Percentiles rank a stretch among this genome's conserved stretches.
These are phyloP conservation scores for Penicillium brasilianum DNA, from an alignment of 2,329 filamentous ascomycete species.

Conservation along the genomic window DNA sequence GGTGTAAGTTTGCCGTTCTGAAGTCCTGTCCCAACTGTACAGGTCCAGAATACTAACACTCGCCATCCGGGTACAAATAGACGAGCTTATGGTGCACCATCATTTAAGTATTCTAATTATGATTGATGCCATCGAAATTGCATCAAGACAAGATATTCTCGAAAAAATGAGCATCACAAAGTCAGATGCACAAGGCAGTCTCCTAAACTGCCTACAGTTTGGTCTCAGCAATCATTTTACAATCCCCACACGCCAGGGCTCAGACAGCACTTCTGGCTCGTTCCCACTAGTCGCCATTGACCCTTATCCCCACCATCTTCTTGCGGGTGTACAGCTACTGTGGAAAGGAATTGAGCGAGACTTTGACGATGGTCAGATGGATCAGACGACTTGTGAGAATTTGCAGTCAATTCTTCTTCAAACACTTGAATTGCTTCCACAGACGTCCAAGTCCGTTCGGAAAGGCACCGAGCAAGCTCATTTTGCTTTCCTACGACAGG, in stretches of 20 bases:
- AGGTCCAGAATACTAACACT: not conserved
- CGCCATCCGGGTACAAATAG: slow-evolving; percentile 7
- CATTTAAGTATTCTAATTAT: slow-evolving; percentile 36
- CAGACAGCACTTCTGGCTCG: slow-evolving; percentile 9
- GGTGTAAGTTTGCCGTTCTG: slow-evolving; percentile 31
- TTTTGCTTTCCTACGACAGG: slow-evolving; percentile 3
- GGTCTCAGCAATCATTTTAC: slow-evolving; percentile 35
- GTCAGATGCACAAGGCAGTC: slow-evolving; percentile 32
- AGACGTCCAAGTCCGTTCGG: slow-evolving; percentile 38
- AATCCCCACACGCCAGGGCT: slow-evolving; percentile 19
- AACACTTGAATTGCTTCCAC: slow-evolving; percentile 35
- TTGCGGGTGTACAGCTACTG: slow-evolving; percentile 37
- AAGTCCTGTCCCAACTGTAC: not conserved
- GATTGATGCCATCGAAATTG: slow-evolving; percentile 35
- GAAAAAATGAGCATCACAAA: slow-evolving; percentile 27
- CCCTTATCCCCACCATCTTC: slow-evolving; percentile 39
- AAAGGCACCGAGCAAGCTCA: slow-evolving; percentile 27
- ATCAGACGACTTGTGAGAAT: slow-evolving; percentile 28
- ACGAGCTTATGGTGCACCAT: slow-evolving; percentile 38
- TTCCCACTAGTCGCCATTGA: slow-evolving; percentile 38
- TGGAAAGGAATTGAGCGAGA: slow-evolving; percentile 35
- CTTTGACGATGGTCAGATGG: slow-evolving; percentile 30
- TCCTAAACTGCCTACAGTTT: slow-evolving; percentile 36
- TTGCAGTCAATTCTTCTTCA: slow-evolving; percentile 33
- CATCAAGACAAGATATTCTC: slow-evolving; percentile 34